Evolutionary conservation across 208 protist species (phyloP), one percentile per base, ranked within the genome.

Genomic region (Crithidia thermophila): DNA sequence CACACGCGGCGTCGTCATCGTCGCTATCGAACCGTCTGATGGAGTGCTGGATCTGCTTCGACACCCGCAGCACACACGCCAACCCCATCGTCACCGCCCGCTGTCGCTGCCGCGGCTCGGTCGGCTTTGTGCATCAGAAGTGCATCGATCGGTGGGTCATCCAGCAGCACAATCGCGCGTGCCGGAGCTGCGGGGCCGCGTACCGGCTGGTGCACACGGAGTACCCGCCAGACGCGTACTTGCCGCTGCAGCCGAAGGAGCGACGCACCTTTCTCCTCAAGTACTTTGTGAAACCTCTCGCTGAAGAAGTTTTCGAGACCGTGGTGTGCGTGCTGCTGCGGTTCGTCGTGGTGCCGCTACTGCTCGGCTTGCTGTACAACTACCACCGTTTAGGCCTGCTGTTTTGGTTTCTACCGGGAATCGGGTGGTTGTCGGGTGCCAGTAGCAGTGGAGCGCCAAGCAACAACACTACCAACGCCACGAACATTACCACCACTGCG

Each of bases 11-110:
- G 13, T 39, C 28, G 4, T 49, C 33, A 7, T n/a, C 46, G 33
- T 49, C 45, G 8, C 4, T 27, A 20, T 37, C 63, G 16, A 39
- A 23, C 20, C 28, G 47, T 7, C 16, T 34, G 27, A 33, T 28
- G 30, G 84, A 88, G 42, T 93, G 87, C 74, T 93, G 84, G 84
- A 83, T 93, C 52, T 93, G 87, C 71, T 83, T 80, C 27, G 82
- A 81, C 60, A 37, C 67, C 23, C 37, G 21, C 36, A 67, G 30
- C 21, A 81, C 64, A 1, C n/a, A 40, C 8, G 64, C 78, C 7
- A 83, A 88, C 49, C 84, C 75, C 7, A 72, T 93, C 18, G 55
- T 90, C 28, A 75, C 47, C 25, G 71, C 73, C 53, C 67, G 84
- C 11, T 94, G 88, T 46, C 57, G 42, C 5, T 94, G 88, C 49